phyloP scores from a whole-genome alignment of 2,329 filamentous ascomycete genomes.

The Teratosphaeria zuluensis region DNA sequence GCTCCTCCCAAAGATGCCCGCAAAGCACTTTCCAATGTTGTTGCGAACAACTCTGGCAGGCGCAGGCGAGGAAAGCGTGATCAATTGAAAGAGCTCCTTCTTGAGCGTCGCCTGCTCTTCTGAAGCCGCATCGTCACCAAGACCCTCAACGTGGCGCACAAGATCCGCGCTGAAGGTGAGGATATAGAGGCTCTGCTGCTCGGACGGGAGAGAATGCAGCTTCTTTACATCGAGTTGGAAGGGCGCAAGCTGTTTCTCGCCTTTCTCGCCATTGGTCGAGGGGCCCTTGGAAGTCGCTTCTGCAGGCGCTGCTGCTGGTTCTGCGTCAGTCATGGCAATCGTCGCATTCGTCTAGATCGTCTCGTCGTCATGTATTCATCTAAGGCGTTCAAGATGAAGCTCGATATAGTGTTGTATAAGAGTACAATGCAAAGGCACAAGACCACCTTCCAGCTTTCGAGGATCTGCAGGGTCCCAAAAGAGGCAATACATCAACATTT shows the following conservation, averaged over 20 bases:
- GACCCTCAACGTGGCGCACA: slow-evolving; percentile 64
- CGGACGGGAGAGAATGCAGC: slow-evolving; percentile 76
- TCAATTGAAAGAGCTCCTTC: slow-evolving; percentile 86
- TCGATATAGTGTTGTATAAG: background rate
- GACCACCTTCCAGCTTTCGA: background rate
- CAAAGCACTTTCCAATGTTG: slow-evolving; percentile 76
- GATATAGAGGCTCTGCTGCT: slow-evolving; percentile 93
- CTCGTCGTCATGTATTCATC: background rate
- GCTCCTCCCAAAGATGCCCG: slow-evolving; percentile 71
- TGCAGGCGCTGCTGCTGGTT: background rate
- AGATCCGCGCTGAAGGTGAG: slow-evolving; percentile 80
- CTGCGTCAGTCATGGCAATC: background rate
- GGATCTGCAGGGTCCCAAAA: background rate
- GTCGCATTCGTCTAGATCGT: background rate
- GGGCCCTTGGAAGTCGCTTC: background rate
- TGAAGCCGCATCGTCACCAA: slow-evolving; percentile 71
- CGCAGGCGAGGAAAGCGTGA: slow-evolving; percentile 69
- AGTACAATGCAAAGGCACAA: background rate
- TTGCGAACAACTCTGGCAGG: slow-evolving; percentile 84
- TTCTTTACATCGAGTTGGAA: slow-evolving; percentile 74
- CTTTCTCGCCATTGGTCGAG: slow-evolving; percentile 8
- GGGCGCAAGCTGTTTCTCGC: slow-evolving; percentile 11
- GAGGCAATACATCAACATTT: slow-evolving; percentile 1
- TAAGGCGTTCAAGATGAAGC: background rate
- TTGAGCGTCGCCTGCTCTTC: slow-evolving; percentile 87